Base-by-base conservation (phyloP, 257 asterid species). In the Ilex aquifolium region DNA sequence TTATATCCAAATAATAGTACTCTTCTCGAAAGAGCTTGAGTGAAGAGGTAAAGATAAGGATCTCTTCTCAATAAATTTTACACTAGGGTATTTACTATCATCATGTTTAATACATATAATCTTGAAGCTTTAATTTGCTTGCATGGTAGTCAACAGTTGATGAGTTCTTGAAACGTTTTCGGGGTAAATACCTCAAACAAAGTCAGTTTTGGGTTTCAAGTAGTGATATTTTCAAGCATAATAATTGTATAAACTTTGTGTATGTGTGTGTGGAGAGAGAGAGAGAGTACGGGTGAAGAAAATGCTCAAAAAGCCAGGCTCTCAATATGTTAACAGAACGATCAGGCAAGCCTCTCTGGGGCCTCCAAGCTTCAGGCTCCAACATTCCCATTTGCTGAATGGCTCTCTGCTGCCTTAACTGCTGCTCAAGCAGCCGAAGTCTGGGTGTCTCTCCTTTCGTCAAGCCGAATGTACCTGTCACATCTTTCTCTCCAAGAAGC, bases 291-390 rank as follows among this genome's bases (percentile, higher is more conserved):
- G 97, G 97, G 57, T 83, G 81, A 27, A 90, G 90, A 63, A 90
- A 90, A 71, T 90, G 97, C 69, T 87, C 95, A 58, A 87, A 90
- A 56, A 90, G 95, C 95, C 97, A 90, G 2, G 95, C 78, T 66
- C 95, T 74, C 62, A 90, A 48, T 5, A 81, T 69, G 71, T 79
- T 78, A 61, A 90, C 83, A 30, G 95, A 81, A 14, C 91, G 71
- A 66, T 87, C 94, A 7, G 97, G 97, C 80, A 90, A 73, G 1
- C 97, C 97, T 65, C 95, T 59, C 16, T 90, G 97, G 0, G 97
- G 95, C 60, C 97, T 75, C 97, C 95, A 90, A 2, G 92, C 77
- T 16, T 90, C 88, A 0, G 84, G 75, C 4, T 86, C 91, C 58
- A 81, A 40, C 83, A 87, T 82, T 30, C 88, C 88, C 70, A 87